These are phyloP conservation scores for Albatrellus ellisii DNA, from an alignment of 768 basidiomycete genomes.

Conservation along the genomic window DNA sequence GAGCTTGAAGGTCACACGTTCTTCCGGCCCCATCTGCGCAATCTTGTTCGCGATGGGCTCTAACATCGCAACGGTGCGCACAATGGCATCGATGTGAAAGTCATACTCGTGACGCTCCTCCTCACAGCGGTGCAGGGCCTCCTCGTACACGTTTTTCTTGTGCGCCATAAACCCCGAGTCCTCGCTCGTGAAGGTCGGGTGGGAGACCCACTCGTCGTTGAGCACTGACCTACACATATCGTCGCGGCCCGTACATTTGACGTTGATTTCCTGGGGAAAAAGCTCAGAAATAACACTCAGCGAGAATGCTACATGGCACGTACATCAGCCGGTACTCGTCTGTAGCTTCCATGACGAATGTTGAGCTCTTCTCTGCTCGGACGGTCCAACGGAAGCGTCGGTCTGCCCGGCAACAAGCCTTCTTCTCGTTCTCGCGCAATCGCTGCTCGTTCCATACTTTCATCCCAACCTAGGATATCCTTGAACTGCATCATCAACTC, in stretches of 20 bases:
- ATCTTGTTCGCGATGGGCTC: conserved; percentile 91
- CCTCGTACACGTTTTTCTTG: conserved; percentile 94
- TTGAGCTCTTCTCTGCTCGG: conserved; percentile 55
- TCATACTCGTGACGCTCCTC: conserved; percentile 99
- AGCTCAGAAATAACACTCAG: conserved; percentile 1
- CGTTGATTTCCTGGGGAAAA: conserved; percentile 60
- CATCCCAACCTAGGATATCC: conserved; percentile 82
- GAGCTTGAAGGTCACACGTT: conserved; percentile 68
- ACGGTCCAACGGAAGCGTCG: conserved; percentile 18
- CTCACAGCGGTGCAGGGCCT: conserved; percentile 90
- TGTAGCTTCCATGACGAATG: conserved; percentile 79
- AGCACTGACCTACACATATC: conserved; percentile 93
- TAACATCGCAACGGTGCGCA: conserved; percentile 78
- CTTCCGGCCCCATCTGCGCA: conserved; percentile 61
- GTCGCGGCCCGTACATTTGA: conserved; percentile 89
- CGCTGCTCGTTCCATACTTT: conserved; percentile 33
- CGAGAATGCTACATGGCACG: conserved; percentile 21
- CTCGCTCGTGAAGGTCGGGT: conserved; percentile 91
- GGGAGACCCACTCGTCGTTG: conserved; percentile 98
- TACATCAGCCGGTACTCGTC: conserved; percentile 69
- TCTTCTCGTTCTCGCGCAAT: conserved; percentile 19
- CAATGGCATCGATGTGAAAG: conserved; percentile 94
- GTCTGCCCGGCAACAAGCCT: conserved; percentile 13
- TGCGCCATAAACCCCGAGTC: conserved; percentile 84
- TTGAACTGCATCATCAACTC: conserved; percentile 76